phyloP scores from a whole-genome alignment of 2,329 filamentous ascomycete species.

The Boeremia lycopersici region DNA sequence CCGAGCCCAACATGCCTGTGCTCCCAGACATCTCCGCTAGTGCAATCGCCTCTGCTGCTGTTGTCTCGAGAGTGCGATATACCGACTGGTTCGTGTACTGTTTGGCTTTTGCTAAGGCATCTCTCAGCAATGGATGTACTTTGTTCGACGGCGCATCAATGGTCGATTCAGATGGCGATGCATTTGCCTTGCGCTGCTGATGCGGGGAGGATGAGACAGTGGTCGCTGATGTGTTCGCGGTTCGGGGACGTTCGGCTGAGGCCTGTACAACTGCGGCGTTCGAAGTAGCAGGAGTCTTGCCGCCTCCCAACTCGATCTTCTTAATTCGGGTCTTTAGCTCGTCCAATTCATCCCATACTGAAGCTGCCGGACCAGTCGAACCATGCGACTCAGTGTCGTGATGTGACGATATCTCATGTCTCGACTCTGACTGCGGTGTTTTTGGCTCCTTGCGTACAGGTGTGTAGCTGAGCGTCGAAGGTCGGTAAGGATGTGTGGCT shows the following conservation, averaged over 20 bases:
- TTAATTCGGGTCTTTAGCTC: constrained; percentile 93
- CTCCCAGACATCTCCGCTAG: constrained; percentile 79
- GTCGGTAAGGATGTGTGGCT: constrained; percentile 34
- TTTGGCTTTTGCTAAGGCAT: constrained; percentile 81
- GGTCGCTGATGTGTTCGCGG: constrained; percentile 88
- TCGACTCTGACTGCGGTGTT: constrained; percentile 30
- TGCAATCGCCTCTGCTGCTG: constrained; percentile 79
- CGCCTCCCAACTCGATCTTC: constrained; percentile 79
- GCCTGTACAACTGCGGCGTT: constrained; percentile 70
- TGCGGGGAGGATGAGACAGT: constrained; percentile 91
- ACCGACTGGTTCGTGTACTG: constrained; percentile 71
- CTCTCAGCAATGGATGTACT: constrained; percentile 77
- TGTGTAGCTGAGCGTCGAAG: constrained; percentile 47
- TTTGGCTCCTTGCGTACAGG: constrained; percentile 38
- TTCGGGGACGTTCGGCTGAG: constrained; percentile 82
- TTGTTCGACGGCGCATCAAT: constrained; percentile 57
- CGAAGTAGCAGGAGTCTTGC: constrained; percentile 83
- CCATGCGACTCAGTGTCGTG: constrained; percentile 76
- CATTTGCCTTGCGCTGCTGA: constrained; percentile 62
- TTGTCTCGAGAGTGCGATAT: constrained; percentile 78
- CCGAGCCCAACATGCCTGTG: constrained; percentile 67
- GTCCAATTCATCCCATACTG: constrained; percentile 96
- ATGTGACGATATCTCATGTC: constrained; percentile 37
- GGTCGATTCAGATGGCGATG: constrained; percentile 49
- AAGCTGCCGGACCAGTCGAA: constrained; percentile 87